phyloP scores from a whole-genome alignment of 139 green algal species.

The Chlorella vulgaris region DNA sequence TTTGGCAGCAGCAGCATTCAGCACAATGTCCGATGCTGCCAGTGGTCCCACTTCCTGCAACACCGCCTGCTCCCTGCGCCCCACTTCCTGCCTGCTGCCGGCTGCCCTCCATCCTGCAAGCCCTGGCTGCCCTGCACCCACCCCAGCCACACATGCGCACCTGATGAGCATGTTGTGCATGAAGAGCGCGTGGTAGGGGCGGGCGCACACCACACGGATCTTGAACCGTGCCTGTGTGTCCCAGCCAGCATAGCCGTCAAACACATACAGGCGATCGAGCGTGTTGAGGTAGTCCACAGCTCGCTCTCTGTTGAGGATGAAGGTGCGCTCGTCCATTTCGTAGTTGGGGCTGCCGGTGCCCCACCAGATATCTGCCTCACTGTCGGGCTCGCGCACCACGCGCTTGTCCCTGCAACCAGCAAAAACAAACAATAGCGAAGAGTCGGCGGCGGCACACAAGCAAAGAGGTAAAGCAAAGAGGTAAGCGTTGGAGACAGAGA shows the following conservation, averaged over 20 bases:
- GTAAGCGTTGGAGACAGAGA: no score
- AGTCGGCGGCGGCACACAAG: conserved; percentile 66
- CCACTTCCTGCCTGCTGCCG: no score
- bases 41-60: not conserved
- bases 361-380: conserved; percentile 88
- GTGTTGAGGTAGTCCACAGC: conserved; percentile 93
- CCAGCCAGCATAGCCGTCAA: conserved; percentile 89
- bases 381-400: conserved; percentile 82
- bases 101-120: no score
- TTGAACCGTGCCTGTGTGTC: conserved; percentile 71
- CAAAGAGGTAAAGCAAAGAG: not conserved
- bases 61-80: not conserved
- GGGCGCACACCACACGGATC: conserved; percentile 86
- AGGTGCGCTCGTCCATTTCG: conserved; percentile 89
- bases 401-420: conserved; percentile 85
- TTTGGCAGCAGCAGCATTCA: no score
- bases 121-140: no score
- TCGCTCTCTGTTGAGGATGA: conserved; percentile 85
- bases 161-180: conserved; percentile 99
- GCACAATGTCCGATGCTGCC: no score
- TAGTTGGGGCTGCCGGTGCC: conserved; percentile 74
- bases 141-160: no score
- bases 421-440: conserved; percentile 72
- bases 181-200: conserved; percentile 97
- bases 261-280: conserved; percentile 78